Conservation (phyloP, 2,329 filamentous ascomycete species). For the Fusarium penzigii region DNA sequence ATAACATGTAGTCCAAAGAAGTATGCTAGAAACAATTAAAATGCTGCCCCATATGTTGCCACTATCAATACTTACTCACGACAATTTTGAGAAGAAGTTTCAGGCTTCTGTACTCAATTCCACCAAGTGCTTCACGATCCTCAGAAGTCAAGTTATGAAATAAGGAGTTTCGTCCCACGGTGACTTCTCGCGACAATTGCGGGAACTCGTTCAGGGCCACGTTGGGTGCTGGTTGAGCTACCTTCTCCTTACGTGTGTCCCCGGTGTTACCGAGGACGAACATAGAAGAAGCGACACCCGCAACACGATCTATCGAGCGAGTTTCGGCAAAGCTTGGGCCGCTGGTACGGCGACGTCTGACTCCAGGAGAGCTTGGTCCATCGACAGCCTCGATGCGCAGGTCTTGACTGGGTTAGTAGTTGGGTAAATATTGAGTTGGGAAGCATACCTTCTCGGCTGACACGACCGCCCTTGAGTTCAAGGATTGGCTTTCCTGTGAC, state of each 20-base stretch:
- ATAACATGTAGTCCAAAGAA: conserved; percentile 47
- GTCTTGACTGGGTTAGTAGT: conserved; percentile 13
- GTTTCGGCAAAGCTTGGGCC: conserved; percentile 31
- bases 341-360: conserved; percentile 27
- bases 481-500: conserved; percentile 27
- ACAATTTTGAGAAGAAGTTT: conserved; percentile 51
- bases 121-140: conserved; percentile 48
- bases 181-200: conserved; percentile 43
- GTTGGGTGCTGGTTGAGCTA: conserved; percentile 9
- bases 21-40: conserved; percentile 36
- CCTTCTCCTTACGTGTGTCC: conserved; percentile 19
- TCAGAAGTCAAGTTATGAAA: conserved; percentile 44
- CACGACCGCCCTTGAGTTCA: conserved; percentile 22
- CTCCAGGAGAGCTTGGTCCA: conserved; percentile 13
- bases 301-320: conserved; percentile 38
- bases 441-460: conserved; percentile 22
- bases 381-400: conserved; percentile 18
- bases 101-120: conserved; percentile 53
- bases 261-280: conserved; percentile 38
- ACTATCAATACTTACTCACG: conserved; percentile 30
- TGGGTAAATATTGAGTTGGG: not conserved
- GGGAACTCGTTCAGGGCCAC: conserved; percentile 34
- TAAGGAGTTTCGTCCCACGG: conserved; percentile 47
- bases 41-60: not conserved
- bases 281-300: conserved; percentile 38